Evolutionary conservation across 2,329 filamentous ascomycete genomes (phyloP), one percentile per base, ranked within the genome.

Genomic region (Diaporthe sp.): DNA sequence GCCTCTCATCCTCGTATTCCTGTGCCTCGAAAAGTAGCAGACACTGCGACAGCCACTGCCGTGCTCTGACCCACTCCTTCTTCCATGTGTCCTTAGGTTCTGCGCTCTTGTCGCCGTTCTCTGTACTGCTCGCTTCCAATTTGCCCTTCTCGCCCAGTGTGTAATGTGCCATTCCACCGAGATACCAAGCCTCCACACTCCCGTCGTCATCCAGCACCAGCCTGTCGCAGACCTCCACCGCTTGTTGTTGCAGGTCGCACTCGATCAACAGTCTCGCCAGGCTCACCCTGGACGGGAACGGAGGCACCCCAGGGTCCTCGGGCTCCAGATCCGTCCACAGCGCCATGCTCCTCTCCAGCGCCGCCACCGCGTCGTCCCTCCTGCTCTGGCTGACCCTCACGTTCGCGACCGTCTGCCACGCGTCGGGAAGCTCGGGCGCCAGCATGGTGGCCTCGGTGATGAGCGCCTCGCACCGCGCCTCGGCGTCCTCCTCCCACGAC

Each of bases 121-220:
- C 70, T 27, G 51, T 69, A 35, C 72, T 84, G 81, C 71, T 79
- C 50, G 80, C 78, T 44, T 83, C 82, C 76, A 83, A 83, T 78
- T 88, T 90, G 79, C 91, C 86, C 86, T 93, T 94, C 82, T 94
- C 90, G 15, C 93, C 94, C 76, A 94, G 86, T 74, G 98, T 89
- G 81, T 95, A 94, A 78, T 97, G 88, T 79, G 95, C 96, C 94
- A 96, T 98, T 5, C 97, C 97, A 56, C 97, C 97, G 7, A 99
- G 88, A 84, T 99, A 99, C 95, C 96, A 98, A 25, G 94, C 94
- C 84, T 99, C 97, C 27, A 99, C 94, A 82, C 96, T 98, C 80
- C 94, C 90, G 81, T 99, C 97, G 78, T 99, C 96, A 81, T 99
- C 97, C 47, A 90, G 87, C 51, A 97, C 91, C 70, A 99, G 86